A percentile compares a stretch with the other conserved stretches of the same genome.
phyloP scores from a whole-genome alignment of 345 rosid species.

The Salix viminalis region DNA sequence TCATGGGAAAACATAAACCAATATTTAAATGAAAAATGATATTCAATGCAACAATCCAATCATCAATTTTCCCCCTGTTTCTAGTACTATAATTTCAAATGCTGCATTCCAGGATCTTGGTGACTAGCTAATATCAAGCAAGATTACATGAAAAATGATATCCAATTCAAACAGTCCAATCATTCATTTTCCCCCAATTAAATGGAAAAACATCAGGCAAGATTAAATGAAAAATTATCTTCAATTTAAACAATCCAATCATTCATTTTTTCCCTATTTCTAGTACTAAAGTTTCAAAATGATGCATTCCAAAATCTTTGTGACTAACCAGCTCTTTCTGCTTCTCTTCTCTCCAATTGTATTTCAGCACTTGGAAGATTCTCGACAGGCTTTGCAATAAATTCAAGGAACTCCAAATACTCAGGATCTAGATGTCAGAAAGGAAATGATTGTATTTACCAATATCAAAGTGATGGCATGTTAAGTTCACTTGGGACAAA shows the following conservation, averaged over 20 bases:
- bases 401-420: slow-evolving; percentile 72
- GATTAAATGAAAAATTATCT: background rate
- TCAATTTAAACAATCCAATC: background rate
- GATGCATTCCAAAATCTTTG: background rate
- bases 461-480: slow-evolving; percentile 9
- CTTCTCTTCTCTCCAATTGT: slow-evolving; percentile 68
- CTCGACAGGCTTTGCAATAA: slow-evolving; percentile 66
- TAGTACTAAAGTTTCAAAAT: background rate
- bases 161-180: background rate
- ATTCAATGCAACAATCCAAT: background rate
- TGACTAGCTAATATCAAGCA: too few species aligned
- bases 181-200: background rate
- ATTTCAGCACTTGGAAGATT: slow-evolving; percentile 74
- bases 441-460: slow-evolving; percentile 19
- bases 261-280: background rate
- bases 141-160: too few species aligned
- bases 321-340: slow-evolving; percentile 59
- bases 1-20: background rate
- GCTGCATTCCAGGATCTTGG: background rate
- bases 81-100: background rate
- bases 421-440: slow-evolving; percentile 54
- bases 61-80: background rate
- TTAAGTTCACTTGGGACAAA: slow-evolving; percentile 8
- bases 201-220: background rate
- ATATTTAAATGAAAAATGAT: background rate